Percentiles rank a stretch among this genome's conserved stretches.
phyloP scores from a whole-genome alignment of 2,329 filamentous ascomycete genomes.

The Aspergillus persii region DNA sequence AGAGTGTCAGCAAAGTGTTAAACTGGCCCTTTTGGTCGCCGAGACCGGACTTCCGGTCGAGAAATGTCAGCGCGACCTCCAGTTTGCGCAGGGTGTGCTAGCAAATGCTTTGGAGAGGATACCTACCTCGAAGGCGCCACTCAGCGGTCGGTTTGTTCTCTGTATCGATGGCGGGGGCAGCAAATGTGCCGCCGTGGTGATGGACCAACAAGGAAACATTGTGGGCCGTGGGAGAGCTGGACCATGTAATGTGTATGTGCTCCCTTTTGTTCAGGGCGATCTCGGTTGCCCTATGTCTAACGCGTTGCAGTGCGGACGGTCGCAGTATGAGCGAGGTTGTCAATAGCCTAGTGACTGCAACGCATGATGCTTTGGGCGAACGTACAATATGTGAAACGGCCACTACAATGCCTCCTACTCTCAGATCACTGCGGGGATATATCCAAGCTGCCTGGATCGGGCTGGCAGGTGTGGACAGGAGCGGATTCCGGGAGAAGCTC shows the following conservation, averaged over 20 bases:
- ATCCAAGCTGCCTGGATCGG: constrained; percentile 41
- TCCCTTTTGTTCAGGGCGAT: not conserved
- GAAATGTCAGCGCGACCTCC: constrained; percentile 20
- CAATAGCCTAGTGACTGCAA: constrained; percentile 22
- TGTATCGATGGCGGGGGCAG: constrained; percentile 46
- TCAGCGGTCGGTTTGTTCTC: constrained; percentile 21
- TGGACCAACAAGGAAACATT: constrained; percentile 21
- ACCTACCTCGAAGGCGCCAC: not conserved
- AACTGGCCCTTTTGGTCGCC: constrained; percentile 32
- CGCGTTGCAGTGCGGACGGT: constrained; percentile 16
- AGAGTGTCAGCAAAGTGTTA: constrained; percentile 32
- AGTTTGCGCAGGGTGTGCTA: constrained; percentile 25
- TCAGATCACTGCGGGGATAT: constrained; percentile 1
- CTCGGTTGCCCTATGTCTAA: not conserved
- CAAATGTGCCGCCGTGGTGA: constrained; percentile 42
- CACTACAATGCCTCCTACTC: not conserved
- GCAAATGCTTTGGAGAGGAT: constrained; percentile 17
- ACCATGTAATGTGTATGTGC: constrained; percentile 41
- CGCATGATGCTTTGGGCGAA: constrained; percentile 14
- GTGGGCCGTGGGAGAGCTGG: constrained; percentile 32
- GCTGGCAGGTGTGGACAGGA: constrained; percentile 42
- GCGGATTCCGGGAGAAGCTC: constrained; percentile 27
- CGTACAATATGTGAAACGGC: not conserved
- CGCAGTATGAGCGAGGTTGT: constrained; percentile 24
- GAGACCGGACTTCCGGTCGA: constrained; percentile 24